Percentiles rank a stretch among this genome's conserved stretches.
Conservation (phyloP, 352 stramenopile species). For the Pythium biforme region DNA sequence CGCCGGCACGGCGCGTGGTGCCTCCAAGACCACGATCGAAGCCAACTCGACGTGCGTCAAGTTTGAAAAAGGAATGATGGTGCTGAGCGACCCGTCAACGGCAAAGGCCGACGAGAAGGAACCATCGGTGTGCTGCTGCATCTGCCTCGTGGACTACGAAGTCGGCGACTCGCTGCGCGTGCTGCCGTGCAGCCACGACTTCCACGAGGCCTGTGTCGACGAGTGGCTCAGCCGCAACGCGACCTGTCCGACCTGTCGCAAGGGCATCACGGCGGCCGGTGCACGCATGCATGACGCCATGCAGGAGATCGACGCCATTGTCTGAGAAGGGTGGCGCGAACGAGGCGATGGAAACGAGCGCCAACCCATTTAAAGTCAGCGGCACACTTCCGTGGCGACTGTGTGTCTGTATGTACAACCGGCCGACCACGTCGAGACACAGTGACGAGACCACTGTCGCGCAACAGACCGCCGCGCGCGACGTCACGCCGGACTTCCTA, state of each 20-base stretch:
- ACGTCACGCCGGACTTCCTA: no score
- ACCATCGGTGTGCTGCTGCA: conserved; percentile 19
- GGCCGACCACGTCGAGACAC: no score
- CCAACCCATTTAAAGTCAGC: no score
- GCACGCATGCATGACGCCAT: background rate
- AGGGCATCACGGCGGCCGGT: conserved; percentile 4
- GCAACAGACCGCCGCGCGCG: no score
- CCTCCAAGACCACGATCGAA: conserved; percentile 20
- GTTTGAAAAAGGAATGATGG: conserved; percentile 15
- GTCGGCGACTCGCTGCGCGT: conserved; percentile 18
- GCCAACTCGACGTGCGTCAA: conserved; percentile 11
- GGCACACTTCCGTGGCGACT: no score
- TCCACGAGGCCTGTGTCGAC: conserved; percentile 26
- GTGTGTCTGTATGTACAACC: no score
- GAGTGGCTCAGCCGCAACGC: conserved; percentile 28
- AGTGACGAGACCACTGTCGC: no score
- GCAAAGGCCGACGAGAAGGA: conserved; percentile 6
- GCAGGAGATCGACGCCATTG: conserved; percentile 19
- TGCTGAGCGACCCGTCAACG: background rate
- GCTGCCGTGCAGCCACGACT: conserved; percentile 24
- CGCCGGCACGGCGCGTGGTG: conserved; percentile 9
- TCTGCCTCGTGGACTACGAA: conserved; percentile 29
- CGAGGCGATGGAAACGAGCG: no score
- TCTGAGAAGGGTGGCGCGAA: no score
- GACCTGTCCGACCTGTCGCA: conserved; percentile 25